Conservation (phyloP, 2,329 filamentous ascomycete genomes). For the Colletotrichum musicola region DNA sequence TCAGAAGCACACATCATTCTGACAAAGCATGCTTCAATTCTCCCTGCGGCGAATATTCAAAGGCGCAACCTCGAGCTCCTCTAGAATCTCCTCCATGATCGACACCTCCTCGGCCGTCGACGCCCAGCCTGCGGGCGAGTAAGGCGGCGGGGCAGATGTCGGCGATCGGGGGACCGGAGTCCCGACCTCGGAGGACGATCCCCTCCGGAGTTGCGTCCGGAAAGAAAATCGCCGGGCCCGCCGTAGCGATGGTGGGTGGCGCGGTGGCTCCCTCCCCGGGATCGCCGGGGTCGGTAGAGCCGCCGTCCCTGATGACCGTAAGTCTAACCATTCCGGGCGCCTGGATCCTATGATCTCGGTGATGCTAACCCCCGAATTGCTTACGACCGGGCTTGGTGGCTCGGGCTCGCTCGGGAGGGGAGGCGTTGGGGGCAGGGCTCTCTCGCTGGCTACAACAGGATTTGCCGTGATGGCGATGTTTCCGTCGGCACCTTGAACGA, state of each 20-base stretch:
- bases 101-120: conserved; percentile 10
- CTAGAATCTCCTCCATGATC: conserved; percentile 8
- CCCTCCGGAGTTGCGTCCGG: background rate
- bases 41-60: too few species aligned
- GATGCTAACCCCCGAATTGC: background rate
- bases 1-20: too few species aligned
- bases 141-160: background rate
- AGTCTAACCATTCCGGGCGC: too few species aligned
- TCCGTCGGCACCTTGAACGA: too few species aligned
- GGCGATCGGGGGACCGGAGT: background rate
- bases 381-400: background rate
- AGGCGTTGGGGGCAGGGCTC: background rate
- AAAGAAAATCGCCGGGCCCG: background rate
- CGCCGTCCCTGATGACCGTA: background rate
- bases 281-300: too few species aligned
- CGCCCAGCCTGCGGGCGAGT: conserved; percentile 11
- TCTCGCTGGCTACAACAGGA: background rate
- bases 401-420: background rate
- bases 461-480: background rate
- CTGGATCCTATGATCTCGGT: conserved; percentile 1
- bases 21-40: too few species aligned
- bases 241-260: background rate
- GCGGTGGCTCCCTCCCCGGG: too few species aligned
- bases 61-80: background rate
- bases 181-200: background rate